Base-by-base conservation (phyloP, 176 grass and related monocot genomes). In the Triticum monococcum region DNA sequence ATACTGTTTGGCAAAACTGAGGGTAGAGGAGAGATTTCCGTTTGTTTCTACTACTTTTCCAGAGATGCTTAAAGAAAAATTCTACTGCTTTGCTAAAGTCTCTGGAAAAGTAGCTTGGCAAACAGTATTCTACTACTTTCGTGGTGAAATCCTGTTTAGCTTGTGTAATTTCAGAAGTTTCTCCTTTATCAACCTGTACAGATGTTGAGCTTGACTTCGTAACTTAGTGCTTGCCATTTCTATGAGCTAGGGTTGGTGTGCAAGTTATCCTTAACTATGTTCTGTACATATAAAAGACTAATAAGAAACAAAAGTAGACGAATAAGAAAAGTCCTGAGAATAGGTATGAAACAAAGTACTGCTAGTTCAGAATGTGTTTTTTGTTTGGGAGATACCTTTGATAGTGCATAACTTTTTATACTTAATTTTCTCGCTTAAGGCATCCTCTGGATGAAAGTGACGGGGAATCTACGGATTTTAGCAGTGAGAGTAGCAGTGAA, bases 371-470 rank as follows among this genome's bases (percentile, higher is more conserved):
- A 17, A 36, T 86, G 46, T 80, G 23, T 70, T 64, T 81, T 93
- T 54, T 12, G 68, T 78, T 83, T 84, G 66, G n/a, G 37, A 7
- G 46, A 79, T 0, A 9, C 79, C 75, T 81, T 86, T 72, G 71
- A 57, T 78, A 87, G 77, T 20, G 81, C 81, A 78, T 90, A 85
- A 87, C 32, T 12, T 90, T 65, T 67, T 88, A 72, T 87, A 90
- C 74, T 88, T 90, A 77, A 62, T 89, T 91, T 83, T 91, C 68
- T 86, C n/a, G 52, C 68, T 93, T 93, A 92, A 91, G 95, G 88
- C 89, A 89, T 84, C 88, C 45, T 86, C 86, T 81, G 60, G 95
- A 94, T 89, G 95, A 94, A 92, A 97, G 95, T 92, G 92, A 94
- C 25, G 83, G 83, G 75, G 89, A 93, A 76, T 85, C 83, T 83